Percentiles rank a stretch among this genome's conserved stretches.
These are phyloP conservation scores for Candida tallmaniae DNA, from an alignment of 805 yeast genomes.

Conservation along the genomic window DNA sequence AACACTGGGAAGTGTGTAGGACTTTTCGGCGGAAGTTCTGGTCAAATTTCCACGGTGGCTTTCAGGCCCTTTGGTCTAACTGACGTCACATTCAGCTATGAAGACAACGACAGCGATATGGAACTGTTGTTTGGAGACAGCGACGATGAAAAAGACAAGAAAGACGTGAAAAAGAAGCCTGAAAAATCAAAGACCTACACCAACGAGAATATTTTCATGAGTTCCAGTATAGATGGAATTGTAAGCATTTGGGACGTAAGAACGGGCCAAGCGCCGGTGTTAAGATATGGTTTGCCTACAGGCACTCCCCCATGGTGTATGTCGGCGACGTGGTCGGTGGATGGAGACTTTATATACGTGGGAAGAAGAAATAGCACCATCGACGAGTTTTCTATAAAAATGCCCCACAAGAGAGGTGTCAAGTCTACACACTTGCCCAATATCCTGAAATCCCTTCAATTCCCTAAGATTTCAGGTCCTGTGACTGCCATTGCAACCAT, in stretches of 20 bases:
- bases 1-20: conserved; percentile 57
- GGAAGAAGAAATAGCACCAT: conserved; percentile 89
- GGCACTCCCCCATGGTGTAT: conserved; percentile 93
- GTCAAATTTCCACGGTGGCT: conserved; percentile 75
- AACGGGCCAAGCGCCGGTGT: conserved; percentile 30
- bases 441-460: conserved; percentile 56
- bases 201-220: conserved; percentile 55
- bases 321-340: conserved; percentile 81
- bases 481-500: conserved; percentile 75
- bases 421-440: conserved; percentile 27
- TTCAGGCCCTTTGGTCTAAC: conserved; percentile 59
- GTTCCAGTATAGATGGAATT: conserved; percentile 81
- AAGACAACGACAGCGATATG: conserved; percentile 29
- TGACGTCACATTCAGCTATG: conserved; percentile 32
- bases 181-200: conserved; percentile 21
- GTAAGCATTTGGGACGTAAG: conserved; percentile 82
- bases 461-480: conserved; percentile 88
- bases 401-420: conserved; percentile 38
- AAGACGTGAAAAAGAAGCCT: conserved; percentile 11
- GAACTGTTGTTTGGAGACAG: conserved; percentile 47
- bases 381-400: conserved; percentile 66
- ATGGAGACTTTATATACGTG: conserved; percentile 73
- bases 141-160: conserved; percentile 27
- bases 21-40: conserved; percentile 53
- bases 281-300: conserved; percentile 51